phyloP scores from a whole-genome alignment of 345 rosid species.

The Eucalyptus guilfoylei region DNA sequence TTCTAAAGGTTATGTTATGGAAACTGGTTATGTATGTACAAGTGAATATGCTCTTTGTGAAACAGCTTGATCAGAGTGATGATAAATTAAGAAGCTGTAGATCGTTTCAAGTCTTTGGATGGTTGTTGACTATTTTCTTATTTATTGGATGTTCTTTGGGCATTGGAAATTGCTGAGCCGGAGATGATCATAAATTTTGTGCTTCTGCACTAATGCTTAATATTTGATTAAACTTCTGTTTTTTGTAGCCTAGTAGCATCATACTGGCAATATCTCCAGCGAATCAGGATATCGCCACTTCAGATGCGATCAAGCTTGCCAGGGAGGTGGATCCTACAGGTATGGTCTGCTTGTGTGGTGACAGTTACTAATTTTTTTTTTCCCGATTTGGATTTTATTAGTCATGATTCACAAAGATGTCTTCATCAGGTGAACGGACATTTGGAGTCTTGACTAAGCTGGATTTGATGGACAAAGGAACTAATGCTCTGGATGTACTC shows the following conservation, averaged over 20 bases:
- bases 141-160: neutral
- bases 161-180: neutral
- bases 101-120: neutral
- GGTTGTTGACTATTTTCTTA: neutral
- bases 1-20: neutral
- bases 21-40: neutral
- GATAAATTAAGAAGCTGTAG: neutral
- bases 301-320: slow-evolving; percentile 88
- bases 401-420: neutral
- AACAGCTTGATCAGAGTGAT: neutral
- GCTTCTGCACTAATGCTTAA: neutral
- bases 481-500: slow-evolving; percentile 81
- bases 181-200: neutral
- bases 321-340: slow-evolving; percentile 93
- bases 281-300: slow-evolving; percentile 94
- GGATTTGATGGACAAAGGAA: slow-evolving; percentile 98
- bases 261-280: slow-evolving; percentile 97
- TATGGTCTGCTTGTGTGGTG: neutral
- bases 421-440: slow-evolving; percentile 67
- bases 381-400: neutral
- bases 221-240: neutral
- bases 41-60: neutral
- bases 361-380: neutral
- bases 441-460: slow-evolving; percentile 97
- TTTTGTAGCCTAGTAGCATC: slow-evolving; percentile 70